Evolutionary conservation across 2,329 filamentous ascomycete genomes (phyloP).

Genomic region (Fusarium coffeatum): DNA sequence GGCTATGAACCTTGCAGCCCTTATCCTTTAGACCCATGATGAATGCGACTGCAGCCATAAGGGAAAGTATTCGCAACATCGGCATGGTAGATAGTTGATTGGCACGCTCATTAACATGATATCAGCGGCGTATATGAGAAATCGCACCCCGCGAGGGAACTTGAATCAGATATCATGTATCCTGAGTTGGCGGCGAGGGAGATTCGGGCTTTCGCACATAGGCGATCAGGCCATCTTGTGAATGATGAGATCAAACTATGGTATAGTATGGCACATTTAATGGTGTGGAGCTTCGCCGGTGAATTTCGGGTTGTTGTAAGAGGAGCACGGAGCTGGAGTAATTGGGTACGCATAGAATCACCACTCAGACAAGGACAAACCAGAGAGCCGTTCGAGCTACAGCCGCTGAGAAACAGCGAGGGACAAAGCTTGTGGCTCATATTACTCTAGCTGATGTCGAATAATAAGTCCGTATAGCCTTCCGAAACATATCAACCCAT

Average conservation of each 20-base stretch:
- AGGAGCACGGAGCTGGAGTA: not conserved
- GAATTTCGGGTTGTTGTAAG: not conserved
- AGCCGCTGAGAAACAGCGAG: not conserved
- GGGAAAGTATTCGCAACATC: not conserved
- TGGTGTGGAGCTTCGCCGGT: not conserved
- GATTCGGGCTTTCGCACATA: not conserved
- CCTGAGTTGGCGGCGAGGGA: not conserved
- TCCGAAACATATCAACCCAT: not conserved
- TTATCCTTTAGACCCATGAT: not conserved
- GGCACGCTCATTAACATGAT: not conserved
- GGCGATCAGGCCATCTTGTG: not conserved
- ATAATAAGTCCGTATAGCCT: not conserved
- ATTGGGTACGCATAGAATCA: not conserved
- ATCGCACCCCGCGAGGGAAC: not conserved
- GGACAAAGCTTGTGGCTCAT: not conserved
- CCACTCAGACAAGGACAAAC: not conserved
- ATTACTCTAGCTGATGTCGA: not conserved
- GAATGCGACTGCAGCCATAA: not conserved
- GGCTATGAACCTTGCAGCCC: not conserved
- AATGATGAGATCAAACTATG: not conserved
- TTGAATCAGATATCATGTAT: not conserved
- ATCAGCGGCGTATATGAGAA: not conserved
- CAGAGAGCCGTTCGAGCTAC: not conserved
- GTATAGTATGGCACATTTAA: not conserved
- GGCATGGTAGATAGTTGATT: not conserved